Percentiles rank a stretch among this genome's conserved stretches.
Conservation (phyloP, 2,329 filamentous ascomycete species). For the Dactylellina drechsleri region DNA sequence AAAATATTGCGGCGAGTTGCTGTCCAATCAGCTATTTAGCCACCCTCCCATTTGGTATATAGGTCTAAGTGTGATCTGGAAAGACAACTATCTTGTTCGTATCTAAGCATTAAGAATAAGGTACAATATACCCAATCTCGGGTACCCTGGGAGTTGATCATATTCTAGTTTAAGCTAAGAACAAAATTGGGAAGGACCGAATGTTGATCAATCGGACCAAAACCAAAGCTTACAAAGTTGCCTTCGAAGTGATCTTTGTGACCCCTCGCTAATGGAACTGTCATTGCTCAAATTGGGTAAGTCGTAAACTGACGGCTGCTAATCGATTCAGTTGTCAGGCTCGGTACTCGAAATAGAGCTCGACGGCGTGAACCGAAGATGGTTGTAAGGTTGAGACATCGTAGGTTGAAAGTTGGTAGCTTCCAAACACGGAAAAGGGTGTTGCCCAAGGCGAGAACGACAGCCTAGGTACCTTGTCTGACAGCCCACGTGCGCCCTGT, state of each 20-base stretch:
- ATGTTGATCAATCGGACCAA: slow-evolving; percentile 6
- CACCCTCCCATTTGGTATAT: too few relatives aligned
- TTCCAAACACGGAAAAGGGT: slow-evolving; percentile 35
- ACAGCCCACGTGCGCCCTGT: slow-evolving; percentile 34
- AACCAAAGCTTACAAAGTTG: background rate
- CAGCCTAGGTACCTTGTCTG: background rate
- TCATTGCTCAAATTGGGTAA: slow-evolving; percentile 14
- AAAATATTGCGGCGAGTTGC: background rate
- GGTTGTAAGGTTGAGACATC: too few relatives aligned
- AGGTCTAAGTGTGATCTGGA: slow-evolving; percentile 30
- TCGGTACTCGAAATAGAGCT: background rate
- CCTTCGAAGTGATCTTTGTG: slow-evolving; percentile 18
- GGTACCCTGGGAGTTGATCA: slow-evolving; percentile 23
- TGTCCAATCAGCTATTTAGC: background rate
- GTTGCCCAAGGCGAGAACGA: slow-evolving; percentile 19
- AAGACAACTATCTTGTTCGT: slow-evolving; percentile 33
- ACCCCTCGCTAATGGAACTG: slow-evolving; percentile 15
- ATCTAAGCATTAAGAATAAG: slow-evolving; percentile 44
- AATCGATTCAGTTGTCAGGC: background rate
- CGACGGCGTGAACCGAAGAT: too few relatives aligned
- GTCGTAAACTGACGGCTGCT: background rate
- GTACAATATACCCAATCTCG: slow-evolving; percentile 14
- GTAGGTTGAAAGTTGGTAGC: slow-evolving; percentile 3
- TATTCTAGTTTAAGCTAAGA: background rate
- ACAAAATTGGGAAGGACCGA: slow-evolving; percentile 17